phyloP scores from a whole-genome alignment of 441 rosid genomes.

The Heliophila coronopifolia region DNA sequence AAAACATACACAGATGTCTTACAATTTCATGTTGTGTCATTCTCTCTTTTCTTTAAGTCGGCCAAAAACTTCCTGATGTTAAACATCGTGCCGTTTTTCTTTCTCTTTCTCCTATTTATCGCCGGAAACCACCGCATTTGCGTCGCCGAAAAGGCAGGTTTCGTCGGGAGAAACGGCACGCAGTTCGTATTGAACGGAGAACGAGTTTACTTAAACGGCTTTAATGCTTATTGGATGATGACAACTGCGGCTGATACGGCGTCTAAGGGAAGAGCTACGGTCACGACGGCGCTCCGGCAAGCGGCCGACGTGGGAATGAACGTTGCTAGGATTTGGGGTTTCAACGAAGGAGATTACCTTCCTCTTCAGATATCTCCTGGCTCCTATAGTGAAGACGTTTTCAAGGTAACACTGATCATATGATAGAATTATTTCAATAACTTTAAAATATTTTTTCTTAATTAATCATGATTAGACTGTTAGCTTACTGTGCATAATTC shows the following conservation, averaged over 20 bases:
- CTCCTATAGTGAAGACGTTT: constrained; percentile 33
- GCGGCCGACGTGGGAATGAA: constrained; percentile 48
- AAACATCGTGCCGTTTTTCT: constrained; percentile 10
- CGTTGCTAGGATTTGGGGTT: constrained; percentile 55
- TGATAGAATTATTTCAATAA: too few species aligned
- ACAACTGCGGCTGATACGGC: constrained; percentile 37
- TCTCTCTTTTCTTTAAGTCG: constrained; percentile 9
- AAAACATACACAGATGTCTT: constrained; percentile 8
- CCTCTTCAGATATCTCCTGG: constrained; percentile 49
- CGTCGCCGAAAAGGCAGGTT: constrained; percentile 14
- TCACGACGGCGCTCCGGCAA: constrained; percentile 33
- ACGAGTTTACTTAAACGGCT: constrained; percentile 44
- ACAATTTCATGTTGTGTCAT: constrained; percentile 9
- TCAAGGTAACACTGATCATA: constrained; percentile 41
- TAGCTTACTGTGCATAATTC: too few species aligned
- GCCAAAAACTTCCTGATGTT: constrained; percentile 22
- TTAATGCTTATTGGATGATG: constrained; percentile 65
- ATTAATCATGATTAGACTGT: not conserved
- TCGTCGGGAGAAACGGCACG: constrained; percentile 38
- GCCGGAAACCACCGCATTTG: constrained; percentile 22
- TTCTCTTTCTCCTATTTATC: constrained; percentile 22
- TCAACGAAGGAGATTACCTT: constrained; percentile 41
- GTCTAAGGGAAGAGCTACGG: constrained; percentile 32
- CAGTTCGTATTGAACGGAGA: constrained; percentile 38
- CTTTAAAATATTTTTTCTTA: too few species aligned